phyloP scores from a whole-genome alignment of 1,139 yeast genomes.

The Suhomyces wounanorum region DNA sequence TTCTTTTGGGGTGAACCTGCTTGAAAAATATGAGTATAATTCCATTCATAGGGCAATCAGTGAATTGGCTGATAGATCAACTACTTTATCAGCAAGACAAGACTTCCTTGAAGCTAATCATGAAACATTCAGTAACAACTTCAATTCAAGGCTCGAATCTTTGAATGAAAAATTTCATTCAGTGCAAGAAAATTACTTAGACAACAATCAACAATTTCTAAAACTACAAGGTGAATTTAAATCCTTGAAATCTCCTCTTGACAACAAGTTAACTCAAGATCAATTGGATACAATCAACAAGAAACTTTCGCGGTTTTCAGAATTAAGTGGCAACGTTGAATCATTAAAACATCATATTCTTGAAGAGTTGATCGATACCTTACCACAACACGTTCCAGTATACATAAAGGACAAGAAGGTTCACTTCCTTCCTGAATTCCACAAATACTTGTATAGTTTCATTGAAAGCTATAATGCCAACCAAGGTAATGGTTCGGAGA shows the following conservation, averaged over 20 bases:
- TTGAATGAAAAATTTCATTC: slow-evolving; percentile 20
- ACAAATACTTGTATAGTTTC: slow-evolving; percentile 37
- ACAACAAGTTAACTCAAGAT: slow-evolving; percentile 12
- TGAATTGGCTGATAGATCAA: slow-evolving; percentile 17
- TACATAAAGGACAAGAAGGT: slow-evolving; percentile 36
- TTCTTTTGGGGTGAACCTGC: no score
- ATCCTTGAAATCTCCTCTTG: slow-evolving; percentile 6
- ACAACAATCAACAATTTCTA: slow-evolving; percentile 14
- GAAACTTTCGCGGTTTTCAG: slow-evolving; percentile 22
- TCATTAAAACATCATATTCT: slow-evolving; percentile 25
- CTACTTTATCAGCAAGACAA: slow-evolving; percentile 18
- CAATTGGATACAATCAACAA: slow-evolving; percentile 23
- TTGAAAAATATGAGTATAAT: neutral
- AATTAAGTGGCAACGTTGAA: slow-evolving; percentile 23
- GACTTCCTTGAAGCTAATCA: slow-evolving; percentile 19
- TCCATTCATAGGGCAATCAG: neutral
- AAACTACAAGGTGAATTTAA: slow-evolving; percentile 16
- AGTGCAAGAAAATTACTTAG: slow-evolving; percentile 15
- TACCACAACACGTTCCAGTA: slow-evolving; percentile 39
- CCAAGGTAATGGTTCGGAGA: neutral
- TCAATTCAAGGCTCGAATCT: slow-evolving; percentile 22
- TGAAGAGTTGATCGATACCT: slow-evolving; percentile 22
- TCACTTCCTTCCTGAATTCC: slow-evolving; percentile 46
- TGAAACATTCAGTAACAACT: slow-evolving; percentile 17
- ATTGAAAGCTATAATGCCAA: slow-evolving; percentile 32